Percentiles rank a stretch among this genome's conserved stretches.
Evolutionary conservation across 2,329 filamentous ascomycete genomes (phyloP).

Genomic region (Fusarium cyanostomum): DNA sequence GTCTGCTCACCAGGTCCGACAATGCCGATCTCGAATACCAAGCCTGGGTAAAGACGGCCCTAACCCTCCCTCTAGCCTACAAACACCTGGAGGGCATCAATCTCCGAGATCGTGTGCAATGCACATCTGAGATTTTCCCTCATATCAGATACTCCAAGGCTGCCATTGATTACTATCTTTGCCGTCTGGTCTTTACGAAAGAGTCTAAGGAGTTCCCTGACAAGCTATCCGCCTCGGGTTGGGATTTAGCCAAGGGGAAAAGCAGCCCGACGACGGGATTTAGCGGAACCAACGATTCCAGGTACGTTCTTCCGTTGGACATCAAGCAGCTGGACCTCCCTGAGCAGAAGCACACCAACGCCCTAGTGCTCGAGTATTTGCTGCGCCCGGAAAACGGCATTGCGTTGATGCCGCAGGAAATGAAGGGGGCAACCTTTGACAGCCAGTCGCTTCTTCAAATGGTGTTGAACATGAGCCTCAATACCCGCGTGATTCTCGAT

Average conservation of each 20-base stretch:
- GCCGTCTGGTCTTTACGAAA: constrained; percentile 66
- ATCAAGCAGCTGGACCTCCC: constrained; percentile 66
- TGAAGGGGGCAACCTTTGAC: constrained; percentile 2
- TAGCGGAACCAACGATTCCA: constrained; percentile 74
- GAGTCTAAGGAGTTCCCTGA: constrained; percentile 69
- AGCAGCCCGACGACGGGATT: constrained; percentile 68
- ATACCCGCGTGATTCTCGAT: constrained; percentile 71
- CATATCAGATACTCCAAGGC: constrained; percentile 61
- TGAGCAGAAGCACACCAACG: constrained; percentile 71
- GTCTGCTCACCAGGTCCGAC: constrained; percentile 59
- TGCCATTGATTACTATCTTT: constrained; percentile 71
- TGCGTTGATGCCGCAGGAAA: not conserved
- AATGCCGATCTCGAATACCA: constrained; percentile 62
- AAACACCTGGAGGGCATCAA: constrained; percentile 63
- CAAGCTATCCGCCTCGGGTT: constrained; percentile 73
- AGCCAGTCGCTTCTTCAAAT: constrained; percentile 55
- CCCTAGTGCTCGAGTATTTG: constrained; percentile 68
- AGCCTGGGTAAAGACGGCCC: constrained; percentile 54
- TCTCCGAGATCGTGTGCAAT: constrained; percentile 62
- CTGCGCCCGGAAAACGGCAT: constrained; percentile 61
- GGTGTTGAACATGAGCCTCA: constrained; percentile 50
- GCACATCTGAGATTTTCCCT: constrained; percentile 60
- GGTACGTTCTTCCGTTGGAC: constrained; percentile 63
- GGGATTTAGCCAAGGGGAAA: constrained; percentile 67
- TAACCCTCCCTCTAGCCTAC: constrained; percentile 49